phyloP scores from a whole-genome alignment of 371 early-diverging fungal genomes.

The Funneliformis caledonium region DNA sequence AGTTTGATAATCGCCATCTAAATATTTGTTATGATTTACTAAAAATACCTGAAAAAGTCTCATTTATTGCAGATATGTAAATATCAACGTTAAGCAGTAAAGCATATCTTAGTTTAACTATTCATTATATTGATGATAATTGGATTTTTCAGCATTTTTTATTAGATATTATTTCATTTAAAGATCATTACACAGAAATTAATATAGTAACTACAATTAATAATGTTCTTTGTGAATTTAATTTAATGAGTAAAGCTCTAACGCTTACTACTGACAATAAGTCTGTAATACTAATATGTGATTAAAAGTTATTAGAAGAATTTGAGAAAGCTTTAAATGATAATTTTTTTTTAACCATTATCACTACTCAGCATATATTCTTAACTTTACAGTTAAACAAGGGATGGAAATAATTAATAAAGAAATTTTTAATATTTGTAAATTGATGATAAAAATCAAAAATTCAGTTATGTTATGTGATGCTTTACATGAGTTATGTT shows the following conservation, averaged over 20 bases:
- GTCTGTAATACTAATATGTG: conserved; percentile 1
- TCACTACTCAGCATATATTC: not conserved
- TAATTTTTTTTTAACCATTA: not conserved
- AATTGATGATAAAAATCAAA: conserved; percentile 6
- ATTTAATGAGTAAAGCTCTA: not conserved
- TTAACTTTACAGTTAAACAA: not conserved
- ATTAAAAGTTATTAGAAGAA: not conserved
- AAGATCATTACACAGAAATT: not conserved
- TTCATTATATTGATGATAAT: conserved; percentile 5
- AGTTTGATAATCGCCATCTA: no score
- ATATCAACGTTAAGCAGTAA: not conserved
- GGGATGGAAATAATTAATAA: not conserved
- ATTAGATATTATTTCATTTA: not conserved
- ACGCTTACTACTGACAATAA: conserved; percentile 5
- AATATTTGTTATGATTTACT: no score
- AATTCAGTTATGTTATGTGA: not conserved
- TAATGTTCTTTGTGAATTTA: not conserved
- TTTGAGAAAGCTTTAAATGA: not conserved
- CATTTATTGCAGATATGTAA: not conserved
- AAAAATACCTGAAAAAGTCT: no score
- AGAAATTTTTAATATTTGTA: not conserved
- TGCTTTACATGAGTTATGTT: not conserved
- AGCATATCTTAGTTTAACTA: conserved; percentile 15
- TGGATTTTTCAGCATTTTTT: not conserved
- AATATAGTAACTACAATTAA: not conserved